Evolutionary conservation across 2,329 filamentous ascomycete species (phyloP), one percentile per base, ranked within the genome.

Genomic region (Ceratocystiopsis minuta): DNA sequence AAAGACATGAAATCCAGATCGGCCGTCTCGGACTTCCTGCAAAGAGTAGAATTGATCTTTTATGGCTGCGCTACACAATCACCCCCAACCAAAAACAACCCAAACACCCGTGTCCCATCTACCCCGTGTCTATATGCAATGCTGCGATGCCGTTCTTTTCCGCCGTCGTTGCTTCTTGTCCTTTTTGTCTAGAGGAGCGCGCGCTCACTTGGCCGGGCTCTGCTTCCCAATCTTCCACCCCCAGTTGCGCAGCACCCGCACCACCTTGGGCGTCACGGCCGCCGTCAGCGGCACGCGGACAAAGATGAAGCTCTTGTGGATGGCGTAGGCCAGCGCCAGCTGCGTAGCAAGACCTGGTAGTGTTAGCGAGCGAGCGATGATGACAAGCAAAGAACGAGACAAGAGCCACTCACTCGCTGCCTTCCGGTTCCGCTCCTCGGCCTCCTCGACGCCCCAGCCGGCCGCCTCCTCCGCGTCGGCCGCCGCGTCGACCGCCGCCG

Each of bases 221-320:
- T 75, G 69, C 66, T 85, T 93, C 40, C 88, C 88, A 55, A 98
- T 90, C 56, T 96, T 76, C 79, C 84, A 96, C 6, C 90, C 90
- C 85, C 88, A 94, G 13, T 75, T 70, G 49, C 88, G 69, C 24
- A 98, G 65, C 13, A 77, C 73, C 61, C 85, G 92, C 53, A 95
- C 90, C n/a, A 96, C 78, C 61, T 92, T 95, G 2, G 90, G 90
- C 10, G 84, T 86, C 32, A 96, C 69, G 3, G 86, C 88, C 13
- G 84, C 86, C 1, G 90, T 90, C 48, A 96, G 63, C 10, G 90
- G 90, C 11, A 98, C 85, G n/a, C 90, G 75, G 50, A 96, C 60
- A 60, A 98, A 94, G 54, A 98, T 95, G 59, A 96, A 85, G 52
- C 82, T 92, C 64, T 98, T 98, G 68, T 98, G 90, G 45, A 98